Percentiles rank a stretch among this genome's conserved stretches.
phyloP scores from a whole-genome alignment of 1,284 basidiomycete species.

The Termitomyces sp. region DNA sequence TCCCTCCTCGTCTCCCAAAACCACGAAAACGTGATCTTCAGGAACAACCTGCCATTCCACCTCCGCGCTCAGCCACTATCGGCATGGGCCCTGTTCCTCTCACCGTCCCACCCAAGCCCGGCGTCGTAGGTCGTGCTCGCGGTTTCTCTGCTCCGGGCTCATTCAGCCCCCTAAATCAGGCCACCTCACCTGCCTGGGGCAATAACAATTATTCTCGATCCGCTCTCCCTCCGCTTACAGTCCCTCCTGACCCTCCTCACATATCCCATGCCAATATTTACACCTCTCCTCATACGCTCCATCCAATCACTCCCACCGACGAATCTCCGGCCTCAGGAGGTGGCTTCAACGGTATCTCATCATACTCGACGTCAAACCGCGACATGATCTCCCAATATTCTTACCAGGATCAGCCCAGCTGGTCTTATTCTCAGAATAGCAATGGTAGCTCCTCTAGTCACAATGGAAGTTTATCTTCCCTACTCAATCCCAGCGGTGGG shows the following conservation, averaged over 20 bases:
- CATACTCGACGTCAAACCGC: constrained; percentile 41
- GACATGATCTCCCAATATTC: constrained; percentile 52
- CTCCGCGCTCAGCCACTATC: constrained; percentile 60
- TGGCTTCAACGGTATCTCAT: constrained; percentile 50
- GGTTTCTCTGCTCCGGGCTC: constrained; percentile 78
- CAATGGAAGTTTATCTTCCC: constrained; percentile 69
- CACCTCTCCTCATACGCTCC: constrained; percentile 52
- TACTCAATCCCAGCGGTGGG: constrained; percentile 68
- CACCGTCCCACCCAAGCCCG: constrained; percentile 41
- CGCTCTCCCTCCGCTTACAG: constrained; percentile 73
- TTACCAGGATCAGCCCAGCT: constrained; percentile 50
- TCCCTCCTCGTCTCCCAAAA: constrained; percentile 84
- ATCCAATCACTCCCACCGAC: constrained; percentile 61
- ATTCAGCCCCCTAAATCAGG: constrained; percentile 62
- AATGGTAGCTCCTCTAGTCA: constrained; percentile 53
- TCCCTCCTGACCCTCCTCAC: constrained; percentile 65
- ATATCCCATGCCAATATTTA: constrained; percentile 56
- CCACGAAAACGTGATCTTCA: constrained; percentile 70
- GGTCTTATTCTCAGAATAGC: constrained; percentile 53
- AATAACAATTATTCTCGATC: constrained; percentile 55
- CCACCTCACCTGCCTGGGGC: constrained; percentile 47
- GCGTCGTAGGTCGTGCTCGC: constrained; percentile 54
- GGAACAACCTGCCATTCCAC: constrained; percentile 56
- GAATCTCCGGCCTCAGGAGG: constrained; percentile 56
- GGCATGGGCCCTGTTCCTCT: constrained; percentile 60